A percentile compares a stretch with the other conserved stretches of the same genome.
Conservation (phyloP, 2,329 filamentous ascomycete genomes). For the Clathrospora elynae region DNA sequence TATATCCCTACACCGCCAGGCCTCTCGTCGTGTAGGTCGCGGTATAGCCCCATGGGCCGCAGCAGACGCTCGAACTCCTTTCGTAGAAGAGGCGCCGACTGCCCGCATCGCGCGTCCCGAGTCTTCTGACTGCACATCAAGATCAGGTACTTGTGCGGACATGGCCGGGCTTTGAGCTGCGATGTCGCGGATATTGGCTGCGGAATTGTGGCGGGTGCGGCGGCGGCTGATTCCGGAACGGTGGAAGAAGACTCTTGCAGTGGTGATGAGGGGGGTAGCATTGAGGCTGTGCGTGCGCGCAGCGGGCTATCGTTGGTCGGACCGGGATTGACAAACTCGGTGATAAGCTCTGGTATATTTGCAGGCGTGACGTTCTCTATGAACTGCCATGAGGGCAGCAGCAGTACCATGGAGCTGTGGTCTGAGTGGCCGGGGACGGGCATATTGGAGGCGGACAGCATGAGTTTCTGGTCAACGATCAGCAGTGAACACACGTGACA, state of each 20-base stretch:
- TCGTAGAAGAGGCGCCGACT: constrained; percentile 86
- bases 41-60: constrained; percentile 79
- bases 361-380: constrained; percentile 82
- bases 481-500: not conserved
- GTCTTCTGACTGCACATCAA: constrained; percentile 93
- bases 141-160: constrained; percentile 83
- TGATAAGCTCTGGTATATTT: constrained; percentile 73
- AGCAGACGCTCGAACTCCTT: constrained; percentile 90
- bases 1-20: constrained; percentile 94
- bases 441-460: constrained; percentile 92
- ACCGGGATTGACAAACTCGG: constrained; percentile 68
- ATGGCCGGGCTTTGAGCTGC: constrained; percentile 64
- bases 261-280: constrained; percentile 11
- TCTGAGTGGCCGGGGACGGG: constrained; percentile 73
- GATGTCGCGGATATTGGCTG: constrained; percentile 39
- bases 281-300: constrained; percentile 19
- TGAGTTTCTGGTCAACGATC: constrained; percentile 66
- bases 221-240: constrained; percentile 10
- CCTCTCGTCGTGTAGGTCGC: constrained; percentile 85
- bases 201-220: constrained; percentile 25
- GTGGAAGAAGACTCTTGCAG: constrained; percentile 23
- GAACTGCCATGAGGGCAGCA: constrained; percentile 83
- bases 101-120: constrained; percentile 92
- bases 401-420: constrained; percentile 71
- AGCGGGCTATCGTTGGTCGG: constrained; percentile 76